Base-by-base conservation (phyloP, 176 grass and related monocot species). In the Aegilops longissima region DNA sequence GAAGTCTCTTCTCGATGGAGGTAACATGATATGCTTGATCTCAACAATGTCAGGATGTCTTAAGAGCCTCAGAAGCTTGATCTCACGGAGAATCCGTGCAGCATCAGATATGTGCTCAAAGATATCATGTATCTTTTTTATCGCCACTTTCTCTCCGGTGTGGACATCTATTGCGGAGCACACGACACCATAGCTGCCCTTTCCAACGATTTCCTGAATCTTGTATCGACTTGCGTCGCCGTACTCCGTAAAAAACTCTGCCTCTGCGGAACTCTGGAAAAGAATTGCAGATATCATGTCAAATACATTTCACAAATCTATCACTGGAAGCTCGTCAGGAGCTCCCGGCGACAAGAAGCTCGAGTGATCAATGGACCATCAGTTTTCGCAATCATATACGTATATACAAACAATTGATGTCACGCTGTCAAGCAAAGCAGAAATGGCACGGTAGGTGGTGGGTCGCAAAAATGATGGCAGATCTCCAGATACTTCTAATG, bases 21-120 rank as follows among this genome's bases (percentile, higher is more conserved):
- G 97, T 78, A 99, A 11, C 97, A 99, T 99, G 40, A 99, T 99
- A 88, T 99, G 97, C 73, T 99, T 99, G 77, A 99, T 99, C 77
- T 99, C 97, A 66, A 99, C 97, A 76, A 99, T 99, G 68, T 99
- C 97, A 83, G 97, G 97, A 92, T 99, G 97, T 73, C 97, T 93
- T 84, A 99, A 72, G 52, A 99, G 92, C 47, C 97, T 86, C 36
- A 99, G 82, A 86, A 99, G 93, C 73, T 99, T 99, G 68, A 99
- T 99, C 88, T 99, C 97, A 24, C 97, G 94, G 47, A 99, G 94
- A 79, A 99, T 99, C 56, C 97, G 82, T 20, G 97, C 94, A 76
- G 97, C 97, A 83, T 99, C 97, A 83, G 94, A 99, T 58, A 99
- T 91, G 85, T 99, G 97, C 87, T 99, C 97, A 75, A 99, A 99